Conservation (phyloP, 495 filamentous ascomycete genomes). For the Annulohypoxylon nitens region DNA sequence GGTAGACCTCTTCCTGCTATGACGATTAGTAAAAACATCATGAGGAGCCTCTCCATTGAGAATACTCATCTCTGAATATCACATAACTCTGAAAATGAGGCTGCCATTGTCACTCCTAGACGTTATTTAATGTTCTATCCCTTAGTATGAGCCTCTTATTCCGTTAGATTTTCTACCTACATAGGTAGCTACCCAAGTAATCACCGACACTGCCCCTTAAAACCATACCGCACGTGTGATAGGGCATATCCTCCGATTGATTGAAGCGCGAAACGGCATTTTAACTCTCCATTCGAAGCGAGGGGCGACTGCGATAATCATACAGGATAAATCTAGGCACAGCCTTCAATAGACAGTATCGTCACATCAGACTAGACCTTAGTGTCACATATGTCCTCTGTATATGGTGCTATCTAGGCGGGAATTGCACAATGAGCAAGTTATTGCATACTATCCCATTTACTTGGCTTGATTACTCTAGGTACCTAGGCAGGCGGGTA, state of each 20-base stretch:
- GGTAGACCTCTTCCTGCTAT: background rate
- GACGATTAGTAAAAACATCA: background rate
- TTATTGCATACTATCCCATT: too few relatives aligned
- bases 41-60: background rate
- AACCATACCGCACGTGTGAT: background rate
- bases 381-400: too few relatives aligned
- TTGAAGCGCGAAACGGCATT: background rate
- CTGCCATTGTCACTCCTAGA: background rate
- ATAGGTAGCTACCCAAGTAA: background rate
- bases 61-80: background rate
- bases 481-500: too few relatives aligned
- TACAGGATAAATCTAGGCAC: background rate
- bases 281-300: background rate
- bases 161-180: too few relatives aligned
- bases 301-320: background rate
- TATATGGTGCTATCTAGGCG: too few relatives aligned
- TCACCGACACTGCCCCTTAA: background rate
- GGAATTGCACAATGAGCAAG: too few relatives aligned
- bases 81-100: background rate
- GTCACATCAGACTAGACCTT: too few relatives aligned
- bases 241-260: background rate
- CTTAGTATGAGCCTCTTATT: too few relatives aligned
- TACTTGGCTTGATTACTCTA: too few relatives aligned
- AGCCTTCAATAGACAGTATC: too few relatives aligned
- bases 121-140: background rate